These are phyloP conservation scores for Zhuliangozyma parablackwelliae DNA, from an alignment of 1,139 yeast genomes.

Conservation along the genomic window DNA sequence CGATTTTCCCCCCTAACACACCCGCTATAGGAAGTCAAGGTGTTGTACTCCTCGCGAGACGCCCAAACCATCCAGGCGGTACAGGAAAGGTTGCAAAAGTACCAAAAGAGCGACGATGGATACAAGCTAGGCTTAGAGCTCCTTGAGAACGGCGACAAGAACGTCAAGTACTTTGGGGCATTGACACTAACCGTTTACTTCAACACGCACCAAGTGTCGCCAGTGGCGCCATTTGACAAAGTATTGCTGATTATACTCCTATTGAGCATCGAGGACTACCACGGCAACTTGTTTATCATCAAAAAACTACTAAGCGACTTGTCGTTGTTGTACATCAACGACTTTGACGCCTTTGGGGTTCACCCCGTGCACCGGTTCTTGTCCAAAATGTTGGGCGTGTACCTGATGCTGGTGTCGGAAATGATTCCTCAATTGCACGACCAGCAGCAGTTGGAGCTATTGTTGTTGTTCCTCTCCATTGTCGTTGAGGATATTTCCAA, in stretches of 20 bases:
- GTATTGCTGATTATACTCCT: conserved; percentile 2
- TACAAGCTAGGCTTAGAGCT: conserved; percentile 47
- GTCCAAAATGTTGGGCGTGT: not conserved
- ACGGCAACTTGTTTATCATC: conserved; percentile 21
- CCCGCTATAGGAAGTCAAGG: conserved; percentile 34
- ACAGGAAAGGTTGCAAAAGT: conserved; percentile 48
- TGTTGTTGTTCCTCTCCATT: conserved; percentile 40
- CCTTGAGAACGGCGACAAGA: conserved; percentile 33
- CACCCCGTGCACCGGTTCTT: conserved; percentile 7
- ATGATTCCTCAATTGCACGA: not conserved
- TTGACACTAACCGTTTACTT: conserved; percentile 61
- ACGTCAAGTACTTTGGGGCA: conserved; percentile 70
- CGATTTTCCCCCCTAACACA: no score
- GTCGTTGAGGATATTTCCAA: conserved; percentile 54
- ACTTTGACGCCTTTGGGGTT: conserved; percentile 16
- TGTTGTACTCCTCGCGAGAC: conserved; percentile 39
- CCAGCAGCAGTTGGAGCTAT: conserved; percentile 8
- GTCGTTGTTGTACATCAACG: conserved; percentile 43
- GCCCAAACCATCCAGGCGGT: conserved; percentile 39
- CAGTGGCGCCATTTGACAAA: conserved; percentile 7
- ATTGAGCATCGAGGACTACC: conserved; percentile 5
- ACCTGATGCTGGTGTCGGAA: no score
- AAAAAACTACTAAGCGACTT: conserved; percentile 47
- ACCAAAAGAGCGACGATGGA: conserved; percentile 54
- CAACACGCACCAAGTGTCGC: conserved; percentile 23